Conservation (phyloP, 1,284 basidiomycete genomes). For the Puccinia coronata region DNA sequence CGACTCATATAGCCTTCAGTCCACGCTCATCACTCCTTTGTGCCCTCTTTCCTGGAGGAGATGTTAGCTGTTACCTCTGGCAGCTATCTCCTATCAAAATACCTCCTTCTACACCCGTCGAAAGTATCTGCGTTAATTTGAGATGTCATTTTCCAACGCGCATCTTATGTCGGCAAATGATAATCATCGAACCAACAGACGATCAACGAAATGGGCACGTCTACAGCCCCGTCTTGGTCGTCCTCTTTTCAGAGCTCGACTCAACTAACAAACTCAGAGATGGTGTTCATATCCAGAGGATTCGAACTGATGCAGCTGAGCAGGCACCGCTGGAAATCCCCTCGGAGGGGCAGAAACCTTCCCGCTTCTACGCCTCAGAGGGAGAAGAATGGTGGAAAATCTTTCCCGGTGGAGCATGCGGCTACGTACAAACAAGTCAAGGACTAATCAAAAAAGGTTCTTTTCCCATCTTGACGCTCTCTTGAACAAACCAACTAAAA, state of each 20-base stretch:
- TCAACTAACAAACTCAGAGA: background rate
- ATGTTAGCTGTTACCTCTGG: slow-evolving; percentile 20
- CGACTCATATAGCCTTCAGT: slow-evolving; percentile 37
- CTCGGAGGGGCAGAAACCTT: background rate
- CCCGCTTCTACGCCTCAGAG: slow-evolving; percentile 1
- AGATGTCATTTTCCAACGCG: background rate
- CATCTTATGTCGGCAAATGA: slow-evolving; percentile 28
- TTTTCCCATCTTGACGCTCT: background rate
- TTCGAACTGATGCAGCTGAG: background rate
- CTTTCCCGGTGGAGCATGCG: background rate
- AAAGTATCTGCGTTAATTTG: background rate
- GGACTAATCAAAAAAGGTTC: slow-evolving; percentile 35
- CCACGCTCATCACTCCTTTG: slow-evolving; percentile 15
- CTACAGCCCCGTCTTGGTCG: background rate
- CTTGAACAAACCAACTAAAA: background rate
- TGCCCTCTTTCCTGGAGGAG: slow-evolving; percentile 19
- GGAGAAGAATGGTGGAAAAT: slow-evolving; percentile 27
- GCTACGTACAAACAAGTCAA: slow-evolving; percentile 13
- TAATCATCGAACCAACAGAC: background rate
- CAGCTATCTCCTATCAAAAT: background rate
- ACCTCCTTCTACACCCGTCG: background rate
- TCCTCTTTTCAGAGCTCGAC: slow-evolving; percentile 31
- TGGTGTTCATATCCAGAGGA: slow-evolving; percentile 8
- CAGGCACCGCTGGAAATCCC: background rate
- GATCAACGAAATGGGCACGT: background rate